phyloP scores from a whole-genome alignment of 2,329 filamentous ascomycete genomes.

The Penicillium digitatum region DNA sequence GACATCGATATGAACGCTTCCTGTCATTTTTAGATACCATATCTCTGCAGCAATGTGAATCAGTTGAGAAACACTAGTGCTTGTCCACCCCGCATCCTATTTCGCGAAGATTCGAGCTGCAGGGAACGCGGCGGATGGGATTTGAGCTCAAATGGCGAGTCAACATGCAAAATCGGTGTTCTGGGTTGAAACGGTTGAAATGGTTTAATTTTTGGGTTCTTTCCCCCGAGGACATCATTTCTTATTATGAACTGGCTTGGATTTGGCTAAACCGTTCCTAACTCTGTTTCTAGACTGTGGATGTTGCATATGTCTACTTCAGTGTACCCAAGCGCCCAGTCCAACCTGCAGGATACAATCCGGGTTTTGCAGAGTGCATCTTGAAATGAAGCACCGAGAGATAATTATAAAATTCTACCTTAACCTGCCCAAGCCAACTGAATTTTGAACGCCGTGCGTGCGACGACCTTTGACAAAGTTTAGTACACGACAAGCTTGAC shows the following conservation, averaged over 20 bases:
- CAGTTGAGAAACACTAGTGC: background rate
- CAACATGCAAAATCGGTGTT: background rate
- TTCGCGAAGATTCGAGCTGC: background rate
- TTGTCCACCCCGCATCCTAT: background rate
- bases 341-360: background rate
- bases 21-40: conserved; percentile 18
- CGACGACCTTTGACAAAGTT: background rate
- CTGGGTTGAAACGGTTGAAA: background rate
- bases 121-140: background rate
- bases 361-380: background rate
- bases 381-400: background rate
- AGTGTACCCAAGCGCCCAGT: background rate
- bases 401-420: background rate
- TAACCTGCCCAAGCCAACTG: background rate
- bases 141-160: background rate
- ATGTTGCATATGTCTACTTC: background rate
- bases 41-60: conserved; percentile 10
- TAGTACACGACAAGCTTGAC: background rate
- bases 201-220: background rate
- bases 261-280: background rate
- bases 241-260: background rate
- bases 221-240: background rate
- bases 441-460: background rate
- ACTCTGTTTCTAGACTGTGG: background rate
- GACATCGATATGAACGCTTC: conserved; percentile 12